These are phyloP conservation scores for Aurantiochytrium sp. DNA, from an alignment of 108 stramenopile species.

Conservation along the genomic window DNA sequence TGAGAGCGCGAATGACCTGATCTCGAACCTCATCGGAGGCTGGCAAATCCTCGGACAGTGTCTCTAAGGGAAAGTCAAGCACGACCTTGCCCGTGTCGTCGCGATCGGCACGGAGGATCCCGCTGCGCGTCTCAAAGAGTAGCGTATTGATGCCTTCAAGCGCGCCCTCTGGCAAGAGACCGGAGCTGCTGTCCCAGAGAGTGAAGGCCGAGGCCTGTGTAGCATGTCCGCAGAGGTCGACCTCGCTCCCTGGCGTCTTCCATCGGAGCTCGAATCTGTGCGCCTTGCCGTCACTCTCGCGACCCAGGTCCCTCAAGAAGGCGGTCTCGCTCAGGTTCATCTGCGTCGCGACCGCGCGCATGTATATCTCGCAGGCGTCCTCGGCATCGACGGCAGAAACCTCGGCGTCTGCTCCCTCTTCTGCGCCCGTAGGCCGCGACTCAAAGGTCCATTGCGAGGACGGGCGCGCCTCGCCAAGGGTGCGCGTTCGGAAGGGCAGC, in stretches of 20 bases:
- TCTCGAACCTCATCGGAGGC: not conserved
- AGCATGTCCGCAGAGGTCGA: constrained; percentile 86
- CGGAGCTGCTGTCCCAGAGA: constrained; percentile 40
- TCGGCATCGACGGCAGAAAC: constrained; percentile 27
- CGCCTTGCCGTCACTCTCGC: not conserved
- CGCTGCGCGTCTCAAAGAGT: constrained; percentile 46
- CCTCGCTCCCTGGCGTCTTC: constrained; percentile 68
- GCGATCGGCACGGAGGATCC: constrained; percentile 34
- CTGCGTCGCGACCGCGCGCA: constrained; percentile 79
- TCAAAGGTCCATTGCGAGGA: not conserved
- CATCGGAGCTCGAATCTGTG: constrained; percentile 44
- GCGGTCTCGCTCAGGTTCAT: constrained; percentile 91
- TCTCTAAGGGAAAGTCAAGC: constrained; percentile 47
- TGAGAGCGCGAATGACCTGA: not conserved
- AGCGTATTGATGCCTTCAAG: not conserved
- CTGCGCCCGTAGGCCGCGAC: not conserved
- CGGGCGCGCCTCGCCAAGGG: not conserved
- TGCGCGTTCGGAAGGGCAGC: constrained; percentile 30
- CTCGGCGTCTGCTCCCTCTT: constrained; percentile 18
- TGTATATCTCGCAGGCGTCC: constrained; percentile 60
- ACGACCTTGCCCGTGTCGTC: not conserved
- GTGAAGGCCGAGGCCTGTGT: constrained; percentile 53
- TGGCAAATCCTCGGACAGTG: not conserved
- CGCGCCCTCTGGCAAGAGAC: not conserved
- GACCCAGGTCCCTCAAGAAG: constrained; percentile 54